phyloP scores from a whole-genome alignment of 2,329 filamentous ascomycete genomes.

The Plenodomus tracheiphilus region DNA sequence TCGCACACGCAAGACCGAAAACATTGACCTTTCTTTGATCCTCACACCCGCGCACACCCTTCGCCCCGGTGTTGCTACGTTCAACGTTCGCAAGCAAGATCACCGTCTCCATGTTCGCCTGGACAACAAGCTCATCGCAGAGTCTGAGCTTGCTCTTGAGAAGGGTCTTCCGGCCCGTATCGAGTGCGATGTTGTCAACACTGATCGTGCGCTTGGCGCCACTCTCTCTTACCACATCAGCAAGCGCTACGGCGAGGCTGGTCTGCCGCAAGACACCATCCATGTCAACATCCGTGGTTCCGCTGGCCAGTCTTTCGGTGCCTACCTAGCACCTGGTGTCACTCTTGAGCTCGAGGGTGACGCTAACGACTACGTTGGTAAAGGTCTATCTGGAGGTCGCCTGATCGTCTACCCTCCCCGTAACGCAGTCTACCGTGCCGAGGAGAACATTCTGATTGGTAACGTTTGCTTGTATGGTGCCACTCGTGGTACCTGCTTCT shows the following conservation, averaged over 20 bases:
- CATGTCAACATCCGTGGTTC: conserved; percentile 97
- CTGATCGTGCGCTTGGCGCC: conserved; percentile 89
- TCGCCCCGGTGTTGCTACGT: conserved; percentile 89
- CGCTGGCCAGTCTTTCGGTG: conserved; percentile 94
- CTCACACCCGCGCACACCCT: conserved; percentile 95
- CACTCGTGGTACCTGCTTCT: conserved; percentile 88
- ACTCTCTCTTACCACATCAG: conserved; percentile 96
- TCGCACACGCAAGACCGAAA: conserved; percentile 83
- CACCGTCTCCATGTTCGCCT: conserved; percentile 90
- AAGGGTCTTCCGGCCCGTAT: conserved; percentile 92
- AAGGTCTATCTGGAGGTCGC: conserved; percentile 90
- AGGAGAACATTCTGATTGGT: conserved; percentile 92
- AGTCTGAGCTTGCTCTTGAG: conserved; percentile 91
- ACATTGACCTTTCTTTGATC: conserved; percentile 90
- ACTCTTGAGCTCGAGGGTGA: conserved; percentile 96
- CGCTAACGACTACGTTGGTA: conserved; percentile 94
- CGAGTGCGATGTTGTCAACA: conserved; percentile 96
- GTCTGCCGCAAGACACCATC: conserved; percentile 88
- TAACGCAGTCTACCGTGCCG: conserved; percentile 88
- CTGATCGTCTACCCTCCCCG: conserved; percentile 92
- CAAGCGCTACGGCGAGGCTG: conserved; percentile 85
- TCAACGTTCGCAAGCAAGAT: conserved; percentile 97
- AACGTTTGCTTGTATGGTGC: conserved; percentile 96
- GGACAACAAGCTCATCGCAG: conserved; percentile 95
- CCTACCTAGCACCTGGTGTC: conserved; percentile 88